Percentiles rank a stretch among this genome's conserved stretches.
Evolutionary conservation across 352 stramenopile genomes (phyloP).

Genomic region (Globisporangium lucens): DNA sequence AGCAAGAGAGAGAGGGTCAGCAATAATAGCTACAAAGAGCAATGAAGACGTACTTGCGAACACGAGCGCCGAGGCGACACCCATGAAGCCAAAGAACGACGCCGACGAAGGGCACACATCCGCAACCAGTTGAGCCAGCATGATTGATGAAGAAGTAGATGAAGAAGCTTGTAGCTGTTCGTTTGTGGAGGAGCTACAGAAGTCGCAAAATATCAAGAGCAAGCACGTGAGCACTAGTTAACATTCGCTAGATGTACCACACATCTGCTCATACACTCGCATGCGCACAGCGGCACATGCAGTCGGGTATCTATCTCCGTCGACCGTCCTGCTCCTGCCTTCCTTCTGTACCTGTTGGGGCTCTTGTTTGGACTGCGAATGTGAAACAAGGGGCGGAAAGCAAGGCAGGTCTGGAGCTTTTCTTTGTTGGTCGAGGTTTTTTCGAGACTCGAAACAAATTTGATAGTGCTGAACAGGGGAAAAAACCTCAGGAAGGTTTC

Average conservation of each 20-base stretch:
- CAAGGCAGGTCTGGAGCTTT: neutral
- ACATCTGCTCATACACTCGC: neutral
- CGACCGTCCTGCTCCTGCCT: too few species aligned
- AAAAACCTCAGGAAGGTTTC: neutral
- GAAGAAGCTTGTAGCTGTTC: neutral
- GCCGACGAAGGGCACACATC: slow-evolving; percentile 97
- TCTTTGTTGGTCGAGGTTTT: slow-evolving; percentile 1
- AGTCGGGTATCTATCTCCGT: neutral
- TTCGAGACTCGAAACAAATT: neutral
- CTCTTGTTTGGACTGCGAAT: slow-evolving; percentile 1
- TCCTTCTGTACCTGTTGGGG: neutral
- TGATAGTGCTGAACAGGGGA: neutral
- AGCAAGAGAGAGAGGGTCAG: neutral
- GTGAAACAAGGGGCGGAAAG: neutral
- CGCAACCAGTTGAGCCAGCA: slow-evolving; percentile 64
- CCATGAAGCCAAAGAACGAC: slow-evolving; percentile 99
- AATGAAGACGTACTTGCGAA: slow-evolving; percentile 82
- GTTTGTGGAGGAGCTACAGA: neutral
- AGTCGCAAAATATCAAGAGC: neutral
- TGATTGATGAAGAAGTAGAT: slow-evolving; percentile 6
- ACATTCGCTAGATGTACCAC: neutral
- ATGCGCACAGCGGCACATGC: neutral
- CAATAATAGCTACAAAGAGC: slow-evolving; percentile 1
- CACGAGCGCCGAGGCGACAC: slow-evolving; percentile 93
- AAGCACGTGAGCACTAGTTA: neutral